These are phyloP conservation scores for Benincasa hispida DNA, from an alignment of 306 rosid species.

Conservation along the genomic window DNA sequence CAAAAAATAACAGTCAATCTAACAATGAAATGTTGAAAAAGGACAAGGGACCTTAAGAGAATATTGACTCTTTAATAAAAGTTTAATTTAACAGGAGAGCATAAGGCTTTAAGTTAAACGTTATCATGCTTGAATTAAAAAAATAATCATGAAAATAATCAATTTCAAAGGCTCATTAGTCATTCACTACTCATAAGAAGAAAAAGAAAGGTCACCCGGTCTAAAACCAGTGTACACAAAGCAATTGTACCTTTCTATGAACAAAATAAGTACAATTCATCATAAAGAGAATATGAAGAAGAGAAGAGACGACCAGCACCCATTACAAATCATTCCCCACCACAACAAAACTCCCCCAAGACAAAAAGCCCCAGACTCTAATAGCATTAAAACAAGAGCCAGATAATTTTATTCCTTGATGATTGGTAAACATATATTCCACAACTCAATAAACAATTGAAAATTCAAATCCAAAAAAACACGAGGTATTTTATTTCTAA, in stretches of 20 bases:
- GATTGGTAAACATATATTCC: neutral
- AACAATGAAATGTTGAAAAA: neutral
- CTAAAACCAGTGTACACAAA: neutral
- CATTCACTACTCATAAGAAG: neutral
- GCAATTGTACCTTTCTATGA: neutral
- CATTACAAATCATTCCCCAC: neutral
- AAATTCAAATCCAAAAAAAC: neutral
- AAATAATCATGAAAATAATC: neutral
- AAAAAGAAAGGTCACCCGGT: neutral
- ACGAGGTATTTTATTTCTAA: conserved; percentile 9
- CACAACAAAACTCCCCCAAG: neutral
- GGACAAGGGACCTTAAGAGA: neutral
- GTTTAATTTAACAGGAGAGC: neutral
- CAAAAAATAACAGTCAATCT: neutral
- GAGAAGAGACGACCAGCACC: neutral
- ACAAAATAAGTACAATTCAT: neutral
- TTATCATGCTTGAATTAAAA: neutral
- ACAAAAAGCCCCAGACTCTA: neutral
- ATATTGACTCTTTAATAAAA: neutral
- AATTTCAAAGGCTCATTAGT: neutral
- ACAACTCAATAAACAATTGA: neutral
- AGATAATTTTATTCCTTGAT: neutral
- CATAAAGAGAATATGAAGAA: neutral
- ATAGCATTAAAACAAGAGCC: neutral
- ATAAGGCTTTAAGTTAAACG: neutral